Evolutionary conservation across 2,329 filamentous ascomycete species (phyloP), one percentile per base, ranked within the genome.

Genomic region (Ceratocystis cacaofunesta): DNA sequence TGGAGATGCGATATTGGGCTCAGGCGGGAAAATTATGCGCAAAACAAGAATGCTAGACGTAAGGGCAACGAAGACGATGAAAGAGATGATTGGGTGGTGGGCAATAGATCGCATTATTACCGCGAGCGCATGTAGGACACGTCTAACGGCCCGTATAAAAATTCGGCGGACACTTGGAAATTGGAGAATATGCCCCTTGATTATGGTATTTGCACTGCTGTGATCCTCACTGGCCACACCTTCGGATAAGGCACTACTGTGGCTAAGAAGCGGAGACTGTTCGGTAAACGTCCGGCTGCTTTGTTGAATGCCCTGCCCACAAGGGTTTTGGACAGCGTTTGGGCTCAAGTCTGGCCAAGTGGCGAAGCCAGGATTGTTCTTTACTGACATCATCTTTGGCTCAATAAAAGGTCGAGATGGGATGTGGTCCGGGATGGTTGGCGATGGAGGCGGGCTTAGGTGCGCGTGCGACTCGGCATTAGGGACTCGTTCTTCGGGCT

Each of bases 1-100:
- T 5, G 75, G 78, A 57, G 74, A 72, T 17, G 61, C 8, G 7
- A 68, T 65, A 30, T 57, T 32, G 30, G 63, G 61, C 6, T 50
- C 43, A 0, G 63, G 66, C 19, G 64, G 63, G 48, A 68, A 68
- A 22, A 68, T 46, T 46, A 68, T 63, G 43, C 63, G 60, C 36
- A 68, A 25, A 7, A 61, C 63, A 43, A 65, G 60, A 6, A 61
- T 19, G 19, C 28, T 48, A 32, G 63, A 65, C 10, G 48, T 19
- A 6, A 65, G 28, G 5, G 52, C 64, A 32, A 61, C 12, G 17
- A 64, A 57, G 5, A 68, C 32, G 8, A 68, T 46, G 8, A 62
- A 46, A 0, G 60, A 58, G 3, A 64, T 57, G 46, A 68, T 61
- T 10, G 64, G 64, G 30, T 66, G 66, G 2, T 43, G 52, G 50